A percentile compares a stretch with the other conserved stretches of the same genome.
These are phyloP conservation scores for Stevia rebaudiana DNA, from an alignment of 140 eudicot genomes.

Conservation along the genomic window DNA sequence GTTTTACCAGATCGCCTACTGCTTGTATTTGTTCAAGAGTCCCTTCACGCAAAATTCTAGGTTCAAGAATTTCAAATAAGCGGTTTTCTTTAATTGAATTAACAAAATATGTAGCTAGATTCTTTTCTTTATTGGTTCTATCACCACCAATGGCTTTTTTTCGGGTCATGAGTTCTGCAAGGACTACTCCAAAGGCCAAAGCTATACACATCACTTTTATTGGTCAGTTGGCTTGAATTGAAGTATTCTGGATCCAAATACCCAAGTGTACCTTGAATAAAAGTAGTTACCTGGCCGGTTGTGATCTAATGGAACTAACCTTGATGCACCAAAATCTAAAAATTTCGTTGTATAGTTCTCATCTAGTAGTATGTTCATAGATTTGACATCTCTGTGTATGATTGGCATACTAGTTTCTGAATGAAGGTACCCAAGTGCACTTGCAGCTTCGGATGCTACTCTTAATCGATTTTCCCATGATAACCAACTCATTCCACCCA, in stretches of 20 bases:
- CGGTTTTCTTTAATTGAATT: constrained; percentile 29
- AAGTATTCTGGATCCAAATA: constrained; percentile 42
- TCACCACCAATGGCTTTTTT: constrained; percentile 20
- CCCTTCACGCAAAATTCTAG: constrained; percentile 36
- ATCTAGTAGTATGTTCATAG: constrained; percentile 38
- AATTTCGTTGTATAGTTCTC: constrained; percentile 28
- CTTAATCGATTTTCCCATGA: constrained; percentile 37
- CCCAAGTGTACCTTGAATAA: constrained; percentile 31
- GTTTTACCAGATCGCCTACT: constrained; percentile 30
- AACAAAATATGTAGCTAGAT: constrained; percentile 25
- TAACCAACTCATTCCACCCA: constrained; percentile 29
- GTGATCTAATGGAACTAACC: constrained; percentile 34
- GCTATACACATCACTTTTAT: constrained; percentile 39
- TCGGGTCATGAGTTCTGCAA: constrained; percentile 42
- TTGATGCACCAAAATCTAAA: constrained; percentile 40
- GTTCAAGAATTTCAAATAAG: constrained; percentile 37
- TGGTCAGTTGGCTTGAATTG: constrained; percentile 26
- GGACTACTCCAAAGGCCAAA: constrained; percentile 43
- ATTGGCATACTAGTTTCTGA: constrained; percentile 27
- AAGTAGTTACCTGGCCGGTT: constrained; percentile 29
- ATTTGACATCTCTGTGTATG: constrained; percentile 41
- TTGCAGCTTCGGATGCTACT: constrained; percentile 34
- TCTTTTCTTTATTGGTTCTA: constrained; percentile 12
- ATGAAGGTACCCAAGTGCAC: constrained; percentile 40
- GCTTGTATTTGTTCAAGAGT: constrained; percentile 24